Evolutionary conservation across 2,329 filamentous ascomycete species (phyloP).

Genomic region (Botryotinia calthae): DNA sequence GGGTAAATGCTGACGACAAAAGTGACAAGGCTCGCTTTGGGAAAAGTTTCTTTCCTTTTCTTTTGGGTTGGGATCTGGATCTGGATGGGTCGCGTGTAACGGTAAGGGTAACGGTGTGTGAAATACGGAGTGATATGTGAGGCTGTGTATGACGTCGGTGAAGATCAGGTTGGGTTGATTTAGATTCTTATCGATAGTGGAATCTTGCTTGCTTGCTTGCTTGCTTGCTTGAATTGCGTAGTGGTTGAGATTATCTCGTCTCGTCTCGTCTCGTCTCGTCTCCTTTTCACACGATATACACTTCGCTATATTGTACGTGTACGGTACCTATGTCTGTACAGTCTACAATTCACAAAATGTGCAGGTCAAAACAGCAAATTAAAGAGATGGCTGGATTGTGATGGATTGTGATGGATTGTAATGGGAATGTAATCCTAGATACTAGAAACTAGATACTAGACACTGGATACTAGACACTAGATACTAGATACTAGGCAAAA

Average conservation of each 20-base stretch:
- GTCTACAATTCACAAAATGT: background rate
- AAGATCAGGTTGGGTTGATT: background rate
- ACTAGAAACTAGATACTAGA: no score
- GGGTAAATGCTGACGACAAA: constrained; percentile 10
- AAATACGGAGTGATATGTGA: background rate
- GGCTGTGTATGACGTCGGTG: constrained; percentile 13
- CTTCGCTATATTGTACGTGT: background rate
- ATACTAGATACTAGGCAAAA: background rate
- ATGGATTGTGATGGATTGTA: background rate
- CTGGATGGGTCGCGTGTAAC: background rate
- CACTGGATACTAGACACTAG: constrained; percentile 2
- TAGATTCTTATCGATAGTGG: background rate
- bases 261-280: background rate
- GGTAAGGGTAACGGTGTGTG: background rate
- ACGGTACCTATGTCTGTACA: background rate
- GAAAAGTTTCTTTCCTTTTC: background rate
- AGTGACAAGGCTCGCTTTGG: constrained; percentile 13
- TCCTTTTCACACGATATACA: background rate
- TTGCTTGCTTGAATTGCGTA: background rate
- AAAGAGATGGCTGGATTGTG: constrained; percentile 1
- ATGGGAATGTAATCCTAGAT: background rate
- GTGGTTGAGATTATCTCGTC: background rate
- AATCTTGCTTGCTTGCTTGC: background rate
- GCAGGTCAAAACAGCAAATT: background rate
- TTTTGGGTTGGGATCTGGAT: background rate